These are phyloP conservation scores for Alternaria burnsii DNA, from an alignment of 2,329 filamentous ascomycete genomes.

Conservation along the genomic window DNA sequence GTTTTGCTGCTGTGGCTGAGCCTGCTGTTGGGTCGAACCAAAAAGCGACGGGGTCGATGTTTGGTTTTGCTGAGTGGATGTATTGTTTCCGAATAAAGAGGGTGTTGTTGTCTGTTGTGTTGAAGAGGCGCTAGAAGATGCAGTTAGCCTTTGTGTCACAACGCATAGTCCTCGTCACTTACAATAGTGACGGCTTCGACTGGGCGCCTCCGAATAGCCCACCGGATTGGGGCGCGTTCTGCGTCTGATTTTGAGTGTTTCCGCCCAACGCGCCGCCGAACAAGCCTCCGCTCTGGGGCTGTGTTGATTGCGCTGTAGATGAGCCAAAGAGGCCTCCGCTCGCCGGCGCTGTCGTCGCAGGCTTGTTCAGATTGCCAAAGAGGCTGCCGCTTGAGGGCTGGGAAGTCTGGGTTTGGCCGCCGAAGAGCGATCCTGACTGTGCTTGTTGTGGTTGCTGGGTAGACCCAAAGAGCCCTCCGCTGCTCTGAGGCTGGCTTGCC, in stretches of 20 bases:
- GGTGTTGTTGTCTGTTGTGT: constrained; percentile 42
- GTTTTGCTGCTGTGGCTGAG: constrained; percentile 42
- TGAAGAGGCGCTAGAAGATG: constrained; percentile 43
- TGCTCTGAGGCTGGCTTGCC: constrained; percentile 38
- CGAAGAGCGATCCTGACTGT: constrained; percentile 38
- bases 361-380: constrained; percentile 50
- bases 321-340: constrained; percentile 48
- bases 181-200: constrained; percentile 51
- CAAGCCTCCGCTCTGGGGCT: constrained; percentile 39
- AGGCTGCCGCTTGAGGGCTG: constrained; percentile 43
- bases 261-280: constrained; percentile 48
- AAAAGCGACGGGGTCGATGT: constrained; percentile 44
- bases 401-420: constrained; percentile 27
- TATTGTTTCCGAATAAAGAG: constrained; percentile 44
- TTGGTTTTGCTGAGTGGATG: constrained; percentile 40
- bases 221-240: constrained; percentile 36
- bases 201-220: constrained; percentile 46
- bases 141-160: constrained; percentile 38
- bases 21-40: constrained; percentile 36
- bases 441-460: constrained; percentile 34
- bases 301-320: constrained; percentile 38
- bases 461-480: constrained; percentile 40
- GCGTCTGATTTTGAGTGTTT: constrained; percentile 36
- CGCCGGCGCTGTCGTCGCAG: constrained; percentile 34
- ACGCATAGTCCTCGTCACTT: constrained; percentile 27